Base-by-base conservation (phyloP, 129 eudicot species). In the Lonicera japonica region DNA sequence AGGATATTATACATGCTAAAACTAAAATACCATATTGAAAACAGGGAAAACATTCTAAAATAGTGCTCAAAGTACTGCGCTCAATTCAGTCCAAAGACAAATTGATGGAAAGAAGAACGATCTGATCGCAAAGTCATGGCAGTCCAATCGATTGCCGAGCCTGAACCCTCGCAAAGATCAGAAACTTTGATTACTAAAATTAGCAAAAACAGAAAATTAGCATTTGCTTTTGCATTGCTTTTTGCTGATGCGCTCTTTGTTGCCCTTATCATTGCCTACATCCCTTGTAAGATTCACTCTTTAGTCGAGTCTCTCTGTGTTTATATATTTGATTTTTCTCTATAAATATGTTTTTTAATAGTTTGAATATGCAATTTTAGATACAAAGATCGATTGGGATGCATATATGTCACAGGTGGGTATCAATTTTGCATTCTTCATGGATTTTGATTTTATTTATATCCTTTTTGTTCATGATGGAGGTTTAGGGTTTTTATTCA, bases 311-410 rank as follows among this genome's bases (percentile, higher is more conserved):
- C 15, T 21, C 12, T 61, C 20, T 18, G 56, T 60, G 19, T 16
- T 5, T 43, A 25, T n/a, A n/a, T n/a, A n/a, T n/a, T n/a, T n/a
- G n/a, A n/a, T n/a, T n/a, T 41, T 11, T 53, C 17, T 21, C 10
- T 43, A 29, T 16, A 2, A 16, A 1, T 61, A 9, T 22, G 19
- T 21, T 13, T 61, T 47, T 48, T 29, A 29, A 29, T 29, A 29
- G 36, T 29, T 29, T 29, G 36, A 18, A 62, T 14, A 47, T 19
- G 8, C n/a, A 63, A 9, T 75, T 82, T 47, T 72, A 89, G 97
- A 89, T 76, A 89, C 97, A 5, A 85, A 89, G 80, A 89, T 89
- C 54, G 97, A 89, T 72, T 89, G 97, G 97, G 95, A 89, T 68
- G 97, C 97, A 58, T 89, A 89, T 72, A 85, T 89, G 95, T 89